Base-by-base conservation (phyloP, 2,329 filamentous ascomycete species). In the Diplodia seriata region DNA sequence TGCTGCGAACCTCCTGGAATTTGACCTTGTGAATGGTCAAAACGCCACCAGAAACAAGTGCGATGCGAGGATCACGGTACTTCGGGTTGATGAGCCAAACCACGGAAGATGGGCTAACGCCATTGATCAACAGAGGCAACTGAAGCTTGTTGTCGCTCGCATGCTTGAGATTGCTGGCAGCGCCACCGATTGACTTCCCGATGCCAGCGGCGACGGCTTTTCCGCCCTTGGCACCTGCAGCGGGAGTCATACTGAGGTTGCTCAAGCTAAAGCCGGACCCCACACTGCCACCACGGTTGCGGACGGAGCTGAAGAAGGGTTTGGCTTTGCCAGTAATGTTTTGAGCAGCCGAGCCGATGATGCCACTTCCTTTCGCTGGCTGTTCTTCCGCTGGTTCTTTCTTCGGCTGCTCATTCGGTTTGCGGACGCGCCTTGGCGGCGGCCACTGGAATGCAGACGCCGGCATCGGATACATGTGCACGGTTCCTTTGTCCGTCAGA, bases 401-500 rank as follows among this genome's bases (percentile, higher is more conserved):
- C 31, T 73, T 76, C 33, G 73, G 12, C 31, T 73, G n/a, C 23
- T 73, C 69, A 20, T 68, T 70, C 29, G 74, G 56, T 54, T 76
- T 75, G 36, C 76, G 75, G n/a, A 73, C 69, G 40, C 82, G 80
- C 55, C 82, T 81, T 51, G 88, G 89, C 29, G 93, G 92, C 50
- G 94, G 94, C 94, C 94, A 97, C 71, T 91, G 89, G 73, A 94
- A 94, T 4, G 92, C 92, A 70, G 88, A 91, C 55, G 88, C 85
- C 9, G 93, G 93, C 78, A 98, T 87, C 72, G 97, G 92, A 71
- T 97, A 90, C 53, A 98, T 87, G 79, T 99, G 95, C 12, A 97
- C 89, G 9, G 95, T 99, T n/a, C 94, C 93, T 72, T 94, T 91
- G 74, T 97, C 93, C 0, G 95, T 98, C 31, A 97, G 89, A 81